A percentile compares a stretch with the other conserved stretches of the same genome.
These are phyloP conservation scores for Neurospora terricola DNA, from an alignment of 495 filamentous ascomycete species.

Conservation along the genomic window DNA sequence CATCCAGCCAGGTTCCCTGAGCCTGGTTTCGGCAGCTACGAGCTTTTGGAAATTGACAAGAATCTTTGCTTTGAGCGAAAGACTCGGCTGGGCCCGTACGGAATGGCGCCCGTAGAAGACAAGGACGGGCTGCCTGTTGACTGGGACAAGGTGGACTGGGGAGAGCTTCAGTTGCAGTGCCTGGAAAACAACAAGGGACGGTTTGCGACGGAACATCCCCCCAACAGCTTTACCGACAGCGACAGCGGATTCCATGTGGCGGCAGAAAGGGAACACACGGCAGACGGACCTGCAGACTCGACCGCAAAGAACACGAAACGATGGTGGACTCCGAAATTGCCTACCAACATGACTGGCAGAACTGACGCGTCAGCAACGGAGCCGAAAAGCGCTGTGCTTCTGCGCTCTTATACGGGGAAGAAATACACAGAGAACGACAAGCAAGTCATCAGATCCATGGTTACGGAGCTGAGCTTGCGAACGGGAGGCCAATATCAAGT, in stretches of 20 bases:
- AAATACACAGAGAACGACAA: conserved; percentile 61
- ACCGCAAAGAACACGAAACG: conserved; percentile 2
- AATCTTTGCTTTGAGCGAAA: conserved; percentile 89
- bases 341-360: not conserved
- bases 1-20: conserved; percentile 63
- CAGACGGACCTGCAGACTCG: not conserved
- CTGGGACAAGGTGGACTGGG: conserved; percentile 66
- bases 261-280: not conserved
- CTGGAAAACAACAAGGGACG: conserved; percentile 50
- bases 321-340: not conserved
- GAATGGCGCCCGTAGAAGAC: conserved; percentile 39
- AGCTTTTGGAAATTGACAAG: conserved; percentile 58
- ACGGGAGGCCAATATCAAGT: conserved; percentile 72
- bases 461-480: conserved; percentile 61
- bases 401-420: conserved; percentile 60
- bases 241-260: not conserved
- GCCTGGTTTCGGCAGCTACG: conserved; percentile 68
- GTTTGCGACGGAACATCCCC: conserved; percentile 29
- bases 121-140: conserved; percentile 33
- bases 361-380: conserved; percentile 13
- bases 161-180: conserved; percentile 55
- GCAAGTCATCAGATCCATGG: conserved; percentile 59
- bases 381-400: conserved; percentile 56
- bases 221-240: conserved; percentile 20
- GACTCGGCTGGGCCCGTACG: conserved; percentile 76